These are phyloP conservation scores for Eragrostis tef DNA, from an alignment of 202 grass and related monocot species.

Conservation along the genomic window DNA sequence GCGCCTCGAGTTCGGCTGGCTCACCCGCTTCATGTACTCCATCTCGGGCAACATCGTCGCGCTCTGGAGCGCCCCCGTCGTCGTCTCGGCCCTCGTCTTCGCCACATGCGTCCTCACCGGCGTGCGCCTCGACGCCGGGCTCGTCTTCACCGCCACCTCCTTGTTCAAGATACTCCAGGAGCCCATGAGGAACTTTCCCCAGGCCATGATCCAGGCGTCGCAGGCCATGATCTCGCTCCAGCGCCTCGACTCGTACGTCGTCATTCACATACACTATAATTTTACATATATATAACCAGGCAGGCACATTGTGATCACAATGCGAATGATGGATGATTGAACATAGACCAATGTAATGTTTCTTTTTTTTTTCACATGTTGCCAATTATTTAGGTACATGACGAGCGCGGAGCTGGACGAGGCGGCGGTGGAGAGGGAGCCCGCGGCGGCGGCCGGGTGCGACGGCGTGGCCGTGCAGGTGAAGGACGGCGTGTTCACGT, in stretches of 20 bases:
- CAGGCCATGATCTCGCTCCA: slow-evolving; percentile 92
- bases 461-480: slow-evolving; percentile 63
- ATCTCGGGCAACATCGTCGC: slow-evolving; percentile 83
- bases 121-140: slow-evolving; percentile 65
- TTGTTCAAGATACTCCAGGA: slow-evolving; percentile 94
- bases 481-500: slow-evolving; percentile 65
- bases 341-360: too few species aligned
- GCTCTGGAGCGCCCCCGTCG: slow-evolving; percentile 81
- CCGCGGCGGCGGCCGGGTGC: neutral
- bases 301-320: too few species aligned
- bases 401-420: slow-evolving; percentile 77
- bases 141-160: slow-evolving; percentile 93
- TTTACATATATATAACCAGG: too few species aligned
- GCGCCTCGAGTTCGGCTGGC: slow-evolving; percentile 71
- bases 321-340: too few species aligned
- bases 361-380: neutral
- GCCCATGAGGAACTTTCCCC: slow-evolving; percentile 92
- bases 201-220: slow-evolving; percentile 87
- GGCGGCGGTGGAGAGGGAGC: slow-evolving; percentile 60
- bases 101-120: slow-evolving; percentile 61
- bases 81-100: slow-evolving; percentile 72
- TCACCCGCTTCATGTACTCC: slow-evolving; percentile 93
- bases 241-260: slow-evolving; percentile 55
- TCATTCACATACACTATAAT: too few species aligned
- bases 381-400: slow-evolving; percentile 65